Evolutionary conservation across 2,329 filamentous ascomycete species (phyloP).

Genomic region (Aspergillus candidus): DNA sequence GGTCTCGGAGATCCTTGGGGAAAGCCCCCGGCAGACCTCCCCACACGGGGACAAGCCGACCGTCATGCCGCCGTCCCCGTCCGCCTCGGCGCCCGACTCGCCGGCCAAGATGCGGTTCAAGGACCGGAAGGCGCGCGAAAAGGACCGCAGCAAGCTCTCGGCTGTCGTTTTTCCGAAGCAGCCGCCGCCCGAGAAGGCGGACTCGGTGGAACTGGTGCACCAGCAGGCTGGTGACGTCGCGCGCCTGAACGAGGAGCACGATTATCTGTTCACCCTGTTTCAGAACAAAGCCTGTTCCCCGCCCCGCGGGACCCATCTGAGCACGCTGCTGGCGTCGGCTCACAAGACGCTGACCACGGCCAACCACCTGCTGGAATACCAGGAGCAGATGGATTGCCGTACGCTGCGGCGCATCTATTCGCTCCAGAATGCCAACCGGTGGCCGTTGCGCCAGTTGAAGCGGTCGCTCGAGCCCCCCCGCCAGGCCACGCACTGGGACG

Average conservation of each 20-base stretch:
- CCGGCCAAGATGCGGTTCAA: conserved; percentile 38
- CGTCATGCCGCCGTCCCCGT: conserved; percentile 17
- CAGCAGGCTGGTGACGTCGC: conserved; percentile 44
- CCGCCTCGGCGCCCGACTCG: conserved; percentile 23
- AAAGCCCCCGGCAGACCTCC: conserved; percentile 42
- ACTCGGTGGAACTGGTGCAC: conserved; percentile 32
- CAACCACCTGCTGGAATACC: conserved; percentile 74
- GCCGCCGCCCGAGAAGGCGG: conserved; percentile 44
- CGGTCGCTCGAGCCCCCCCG: conserved; percentile 74
- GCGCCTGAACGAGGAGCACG: conserved; percentile 42
- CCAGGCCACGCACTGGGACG: conserved; percentile 74
- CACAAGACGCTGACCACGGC: conserved; percentile 85
- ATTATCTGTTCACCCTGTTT: conserved; percentile 61
- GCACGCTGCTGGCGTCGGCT: conserved; percentile 71
- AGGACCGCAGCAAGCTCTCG: conserved; percentile 58
- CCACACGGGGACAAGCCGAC: conserved; percentile 24
- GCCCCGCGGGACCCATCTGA: conserved; percentile 48
- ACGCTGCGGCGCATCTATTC: conserved; percentile 83
- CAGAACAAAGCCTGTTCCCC: conserved; percentile 54
- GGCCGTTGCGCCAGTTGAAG: conserved; percentile 86
- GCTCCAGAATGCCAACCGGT: conserved; percentile 83
- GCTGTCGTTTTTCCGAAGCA: conserved; percentile 75
- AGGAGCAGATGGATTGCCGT: conserved; percentile 81
- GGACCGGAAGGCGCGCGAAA: conserved; percentile 53
- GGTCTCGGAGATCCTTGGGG: conserved; percentile 65